phyloP scores from a whole-genome alignment of 2,329 filamentous ascomycete genomes.

The Aspergillus glaucus region DNA sequence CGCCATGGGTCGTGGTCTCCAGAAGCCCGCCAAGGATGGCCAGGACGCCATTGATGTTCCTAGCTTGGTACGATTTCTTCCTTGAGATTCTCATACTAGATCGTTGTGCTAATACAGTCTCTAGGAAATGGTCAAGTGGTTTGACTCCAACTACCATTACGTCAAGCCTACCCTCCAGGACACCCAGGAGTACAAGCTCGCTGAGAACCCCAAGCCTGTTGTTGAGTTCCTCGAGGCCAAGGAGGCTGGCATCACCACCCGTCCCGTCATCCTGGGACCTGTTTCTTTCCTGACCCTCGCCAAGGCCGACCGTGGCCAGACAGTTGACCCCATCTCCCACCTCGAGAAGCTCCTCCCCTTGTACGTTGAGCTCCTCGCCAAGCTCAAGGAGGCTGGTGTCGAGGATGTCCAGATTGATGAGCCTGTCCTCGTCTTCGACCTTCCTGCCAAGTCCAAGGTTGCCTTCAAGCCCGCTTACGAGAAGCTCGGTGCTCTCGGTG shows the following conservation, averaged over 20 bases:
- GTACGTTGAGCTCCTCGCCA: slow-evolving; percentile 84
- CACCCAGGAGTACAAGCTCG: slow-evolving; percentile 91
- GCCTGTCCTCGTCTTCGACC: slow-evolving; percentile 92
- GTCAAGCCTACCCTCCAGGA: slow-evolving; percentile 98
- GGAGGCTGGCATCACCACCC: slow-evolving; percentile 86
- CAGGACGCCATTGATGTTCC: slow-evolving; percentile 70
- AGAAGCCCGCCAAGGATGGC: slow-evolving; percentile 62
- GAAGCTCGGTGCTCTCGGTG: slow-evolving; percentile 66
- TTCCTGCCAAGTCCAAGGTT: slow-evolving; percentile 81
- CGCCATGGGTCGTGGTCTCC: slow-evolving; percentile 97
- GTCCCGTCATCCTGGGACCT: slow-evolving; percentile 89
- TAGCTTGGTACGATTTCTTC: slow-evolving; percentile 52
- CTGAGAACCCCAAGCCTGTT: slow-evolving; percentile 84
- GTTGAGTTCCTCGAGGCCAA: slow-evolving; percentile 94
- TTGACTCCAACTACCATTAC: slow-evolving; percentile 99
- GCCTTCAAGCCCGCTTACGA: slow-evolving; percentile 98
- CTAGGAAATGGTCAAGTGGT: slow-evolving; percentile 99
- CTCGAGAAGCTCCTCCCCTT: slow-evolving; percentile 89
- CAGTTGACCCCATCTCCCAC: slow-evolving; percentile 86
- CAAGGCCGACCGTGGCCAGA: slow-evolving; percentile 95
- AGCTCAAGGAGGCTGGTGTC: slow-evolving; percentile 94
- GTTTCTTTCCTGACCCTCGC: slow-evolving; percentile 96
- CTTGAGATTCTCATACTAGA: neutral
- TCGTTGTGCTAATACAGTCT: neutral
- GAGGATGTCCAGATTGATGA: slow-evolving; percentile 98